Evolutionary conservation across 768 basidiomycete genomes (phyloP), one percentile per base, ranked within the genome.

Genomic region (Russula sp.): DNA sequence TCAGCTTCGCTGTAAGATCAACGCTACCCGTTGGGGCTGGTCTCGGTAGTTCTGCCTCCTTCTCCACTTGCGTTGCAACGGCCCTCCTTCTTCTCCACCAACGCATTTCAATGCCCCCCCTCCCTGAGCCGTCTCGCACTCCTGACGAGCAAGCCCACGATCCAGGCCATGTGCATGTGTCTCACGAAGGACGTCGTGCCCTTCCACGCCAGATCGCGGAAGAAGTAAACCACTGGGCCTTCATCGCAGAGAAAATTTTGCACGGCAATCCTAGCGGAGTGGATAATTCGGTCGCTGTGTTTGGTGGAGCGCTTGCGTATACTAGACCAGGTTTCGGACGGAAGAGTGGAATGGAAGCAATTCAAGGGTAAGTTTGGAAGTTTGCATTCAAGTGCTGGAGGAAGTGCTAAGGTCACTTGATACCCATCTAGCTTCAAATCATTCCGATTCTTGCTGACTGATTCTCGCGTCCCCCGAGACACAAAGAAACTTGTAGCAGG

Each of bases 231-330:
- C 79, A 81, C 52, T 98, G 94, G 86, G 94, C 97, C 20, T 98
- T 97, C 75, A 78, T 98, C 56, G 82, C 88, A 11, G 97, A 99
- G 77, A 98, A 98, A 75, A 88, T 99, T 47, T 77, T 98, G 55
- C 97, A 99, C 72, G 97, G 97, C 0, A 98, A 90, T 70, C 97
- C 97, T 3, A 96, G 93, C 69, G 97, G 97, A 9, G 90, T 99
- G 27, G 97, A 99, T 73, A 98, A 99, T 73, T 90, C 94, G 20
- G 92, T 98, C 40, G 82, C 91, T 16, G 89, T 94, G 0, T 90
- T 87, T 70, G 97, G 97, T 20, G 96, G 96, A 53, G 97, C 94
- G 32, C 78, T 98, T 67, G 84, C 87, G 20, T 99, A 96, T 76
- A 91, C 88, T 18, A 84, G 90, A 60, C 78, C 91, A 68, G 86